Evolutionary conservation across 345 rosid genomes (phyloP).

Genomic region (Citrus maxima): DNA sequence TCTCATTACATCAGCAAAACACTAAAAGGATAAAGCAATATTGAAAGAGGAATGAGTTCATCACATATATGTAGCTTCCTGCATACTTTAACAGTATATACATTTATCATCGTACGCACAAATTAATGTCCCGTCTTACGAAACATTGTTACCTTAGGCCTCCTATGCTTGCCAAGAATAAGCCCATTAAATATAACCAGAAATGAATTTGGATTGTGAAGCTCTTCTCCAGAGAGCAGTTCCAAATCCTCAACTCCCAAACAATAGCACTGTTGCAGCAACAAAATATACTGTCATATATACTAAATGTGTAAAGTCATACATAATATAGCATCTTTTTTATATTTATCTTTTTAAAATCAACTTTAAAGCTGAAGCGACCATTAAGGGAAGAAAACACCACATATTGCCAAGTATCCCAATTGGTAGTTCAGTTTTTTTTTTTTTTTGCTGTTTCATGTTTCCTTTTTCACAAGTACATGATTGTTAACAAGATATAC

Average conservation of each 20-base stretch:
- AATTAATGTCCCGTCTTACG: neutral
- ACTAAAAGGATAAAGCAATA: conserved; percentile 36
- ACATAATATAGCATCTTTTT: neutral
- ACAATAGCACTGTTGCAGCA: conserved; percentile 63
- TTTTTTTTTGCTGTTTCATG: neutral
- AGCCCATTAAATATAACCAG: conserved; percentile 83
- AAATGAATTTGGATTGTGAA: conserved; percentile 77
- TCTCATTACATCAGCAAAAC: conserved; percentile 66
- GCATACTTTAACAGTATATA: neutral
- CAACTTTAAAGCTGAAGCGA: neutral
- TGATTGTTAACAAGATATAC: neutral
- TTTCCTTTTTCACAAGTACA: neutral
- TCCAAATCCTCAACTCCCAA: conserved; percentile 88
- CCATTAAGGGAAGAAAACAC: neutral
- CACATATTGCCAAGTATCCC: neutral
- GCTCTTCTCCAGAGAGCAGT: conserved; percentile 82
- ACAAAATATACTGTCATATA: neutral
- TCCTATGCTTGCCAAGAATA: conserved; percentile 89
- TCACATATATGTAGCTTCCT: conserved; percentile 9
- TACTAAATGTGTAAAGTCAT: neutral
- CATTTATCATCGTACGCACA: neutral
- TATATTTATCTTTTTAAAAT: neutral
- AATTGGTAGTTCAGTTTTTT: neutral
- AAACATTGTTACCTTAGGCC: conserved; percentile 67
- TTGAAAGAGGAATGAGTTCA: conserved; percentile 7